Evolutionary conservation across 2,329 filamentous ascomycete genomes (phyloP).

Genomic region (Microthyrium microscopicum): DNA sequence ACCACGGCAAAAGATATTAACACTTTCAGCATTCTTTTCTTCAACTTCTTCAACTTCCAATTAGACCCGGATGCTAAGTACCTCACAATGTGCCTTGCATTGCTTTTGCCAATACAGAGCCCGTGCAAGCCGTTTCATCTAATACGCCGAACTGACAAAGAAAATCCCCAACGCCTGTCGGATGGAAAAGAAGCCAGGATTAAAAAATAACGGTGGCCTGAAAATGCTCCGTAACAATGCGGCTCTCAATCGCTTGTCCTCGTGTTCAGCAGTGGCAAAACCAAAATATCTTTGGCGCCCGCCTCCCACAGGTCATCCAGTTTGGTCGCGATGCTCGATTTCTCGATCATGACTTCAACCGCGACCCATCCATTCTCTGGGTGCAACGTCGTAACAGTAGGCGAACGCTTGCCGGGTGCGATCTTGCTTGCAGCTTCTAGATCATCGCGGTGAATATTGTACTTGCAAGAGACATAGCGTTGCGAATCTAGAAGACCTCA

Average conservation of each 20-base stretch:
- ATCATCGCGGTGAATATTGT: conserved; percentile 65
- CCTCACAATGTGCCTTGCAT: too few relatives aligned
- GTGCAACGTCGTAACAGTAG: conserved; percentile 76
- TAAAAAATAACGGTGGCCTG: too few relatives aligned
- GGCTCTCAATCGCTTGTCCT: conserved; percentile 23
- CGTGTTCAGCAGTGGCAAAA: conserved; percentile 73
- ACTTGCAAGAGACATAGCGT: conserved; percentile 86
- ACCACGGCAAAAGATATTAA: too few relatives aligned
- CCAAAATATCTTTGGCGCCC: conserved; percentile 72
- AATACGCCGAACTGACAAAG: too few relatives aligned
- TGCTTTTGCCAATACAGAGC: too few relatives aligned
- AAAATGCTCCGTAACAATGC: not conserved
- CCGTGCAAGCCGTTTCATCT: too few relatives aligned
- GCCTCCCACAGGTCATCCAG: conserved; percentile 71
- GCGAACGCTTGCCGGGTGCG: conserved; percentile 85
- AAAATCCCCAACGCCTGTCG: too few relatives aligned
- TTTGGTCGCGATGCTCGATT: conserved; percentile 64
- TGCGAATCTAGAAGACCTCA: conserved; percentile 46
- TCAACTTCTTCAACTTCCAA: too few relatives aligned
- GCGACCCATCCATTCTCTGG: conserved; percentile 87
- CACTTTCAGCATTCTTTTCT: too few relatives aligned
- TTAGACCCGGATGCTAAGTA: too few relatives aligned
- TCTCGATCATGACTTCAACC: conserved; percentile 85
- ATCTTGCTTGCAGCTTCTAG: conserved; percentile 55
- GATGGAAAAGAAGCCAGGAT: too few relatives aligned